These are phyloP conservation scores for Syzygium aromaticum DNA, from an alignment of 345 rosid genomes.

Conservation along the genomic window DNA sequence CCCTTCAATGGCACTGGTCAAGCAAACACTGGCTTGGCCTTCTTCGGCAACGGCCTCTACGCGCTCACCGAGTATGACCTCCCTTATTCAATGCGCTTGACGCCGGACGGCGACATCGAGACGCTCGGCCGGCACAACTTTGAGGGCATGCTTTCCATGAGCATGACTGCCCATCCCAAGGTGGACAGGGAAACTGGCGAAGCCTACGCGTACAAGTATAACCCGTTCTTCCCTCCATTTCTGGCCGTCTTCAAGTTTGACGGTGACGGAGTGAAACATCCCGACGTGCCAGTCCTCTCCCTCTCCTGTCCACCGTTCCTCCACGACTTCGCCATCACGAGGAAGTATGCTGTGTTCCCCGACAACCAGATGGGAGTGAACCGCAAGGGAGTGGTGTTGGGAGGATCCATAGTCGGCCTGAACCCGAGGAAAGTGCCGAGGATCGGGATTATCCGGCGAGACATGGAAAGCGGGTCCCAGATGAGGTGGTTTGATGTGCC, in stretches of 20 bases:
- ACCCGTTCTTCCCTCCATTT: slow-evolving; percentile 35
- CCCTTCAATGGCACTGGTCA: slow-evolving; percentile 36
- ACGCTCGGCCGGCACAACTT: slow-evolving; percentile 29
- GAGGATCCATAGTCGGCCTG: slow-evolving; percentile 26
- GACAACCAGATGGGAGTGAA: slow-evolving; percentile 47
- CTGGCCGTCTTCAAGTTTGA: slow-evolving; percentile 36
- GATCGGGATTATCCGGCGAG: slow-evolving; percentile 30
- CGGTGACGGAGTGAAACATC: slow-evolving; percentile 25
- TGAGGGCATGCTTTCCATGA: slow-evolving; percentile 32
- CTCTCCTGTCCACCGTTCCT: slow-evolving; percentile 36
- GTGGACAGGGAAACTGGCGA: slow-evolving; percentile 27
- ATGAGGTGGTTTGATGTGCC: slow-evolving; percentile 46
- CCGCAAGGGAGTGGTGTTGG: slow-evolving; percentile 33
- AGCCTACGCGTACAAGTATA: slow-evolving; percentile 42
- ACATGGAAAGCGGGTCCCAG: slow-evolving; percentile 21
- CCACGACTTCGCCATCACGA: slow-evolving; percentile 43
- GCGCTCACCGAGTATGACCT: slow-evolving; percentile 48
- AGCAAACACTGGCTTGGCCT: slow-evolving; percentile 40
- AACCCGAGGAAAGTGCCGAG: slow-evolving; percentile 26
- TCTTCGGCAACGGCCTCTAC: slow-evolving; percentile 28
- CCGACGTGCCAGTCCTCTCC: slow-evolving; percentile 42
- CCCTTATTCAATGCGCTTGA: slow-evolving; percentile 36
- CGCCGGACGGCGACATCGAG: slow-evolving; percentile 26
- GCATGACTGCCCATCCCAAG: slow-evolving; percentile 62
- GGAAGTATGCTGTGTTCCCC: slow-evolving; percentile 33